Percentiles rank a stretch among this genome's conserved stretches.
phyloP scores from a whole-genome alignment of 345 rosid genomes.

The Diplotaxis tenuifolia region DNA sequence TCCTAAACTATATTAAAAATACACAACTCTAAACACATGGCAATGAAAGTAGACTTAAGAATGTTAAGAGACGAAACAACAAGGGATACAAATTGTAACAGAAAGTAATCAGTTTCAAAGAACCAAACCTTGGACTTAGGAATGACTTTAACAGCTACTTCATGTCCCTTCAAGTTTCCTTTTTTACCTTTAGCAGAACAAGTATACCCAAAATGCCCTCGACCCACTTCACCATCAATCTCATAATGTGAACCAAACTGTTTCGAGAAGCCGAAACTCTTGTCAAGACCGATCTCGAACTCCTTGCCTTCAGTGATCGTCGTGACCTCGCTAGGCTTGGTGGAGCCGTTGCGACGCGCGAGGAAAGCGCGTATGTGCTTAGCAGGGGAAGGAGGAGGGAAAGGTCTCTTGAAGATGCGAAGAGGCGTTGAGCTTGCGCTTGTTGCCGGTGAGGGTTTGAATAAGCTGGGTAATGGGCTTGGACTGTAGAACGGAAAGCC shows the following conservation, averaged over 20 bases:
- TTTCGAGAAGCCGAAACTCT: constrained; percentile 79
- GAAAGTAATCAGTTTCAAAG: neutral
- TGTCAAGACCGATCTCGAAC: constrained; percentile 70
- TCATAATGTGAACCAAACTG: constrained; percentile 66
- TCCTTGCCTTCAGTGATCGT: constrained; percentile 86
- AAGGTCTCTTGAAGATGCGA: constrained; percentile 89
- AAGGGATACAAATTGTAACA: too few species aligned
- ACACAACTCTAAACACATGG: too few species aligned
- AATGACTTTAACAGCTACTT: constrained; percentile 88
- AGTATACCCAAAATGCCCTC: constrained; percentile 92
- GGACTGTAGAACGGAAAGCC: constrained; percentile 85
- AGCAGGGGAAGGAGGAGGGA: constrained; percentile 98
- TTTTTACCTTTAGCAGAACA: constrained; percentile 87
- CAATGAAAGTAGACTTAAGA: too few species aligned
- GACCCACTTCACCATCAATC: constrained; percentile 89
- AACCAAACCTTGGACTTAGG: constrained; percentile 61
- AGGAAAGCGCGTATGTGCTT: constrained; percentile 78
- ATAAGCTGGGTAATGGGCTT: constrained; percentile 76
- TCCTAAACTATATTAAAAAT: too few species aligned
- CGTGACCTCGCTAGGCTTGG: constrained; percentile 73
- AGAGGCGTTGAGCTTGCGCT: constrained; percentile 85
- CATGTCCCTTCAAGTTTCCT: constrained; percentile 76
- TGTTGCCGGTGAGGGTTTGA: constrained; percentile 82
- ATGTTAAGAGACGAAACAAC: too few species aligned
- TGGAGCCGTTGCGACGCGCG: constrained; percentile 76